Percentiles rank a stretch among this genome's conserved stretches.
phyloP scores from a whole-genome alignment of 768 basidiomycete genomes.

The Mycena indigotica region DNA sequence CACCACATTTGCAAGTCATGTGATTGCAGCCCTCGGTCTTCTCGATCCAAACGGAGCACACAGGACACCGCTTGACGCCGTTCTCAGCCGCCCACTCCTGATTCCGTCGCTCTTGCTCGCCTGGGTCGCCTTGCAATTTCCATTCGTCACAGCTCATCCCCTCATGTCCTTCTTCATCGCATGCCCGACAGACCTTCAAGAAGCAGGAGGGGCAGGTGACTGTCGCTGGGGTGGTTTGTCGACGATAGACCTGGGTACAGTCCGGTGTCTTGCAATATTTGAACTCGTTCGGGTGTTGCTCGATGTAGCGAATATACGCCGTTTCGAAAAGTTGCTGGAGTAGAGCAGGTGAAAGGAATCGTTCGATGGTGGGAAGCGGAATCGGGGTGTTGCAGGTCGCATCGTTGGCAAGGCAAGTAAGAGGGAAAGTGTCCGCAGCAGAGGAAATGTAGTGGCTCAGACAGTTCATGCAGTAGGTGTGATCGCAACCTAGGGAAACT shows the following conservation, averaged over 20 bases:
- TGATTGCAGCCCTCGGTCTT: constrained; percentile 60
- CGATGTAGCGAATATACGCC: constrained; percentile 18
- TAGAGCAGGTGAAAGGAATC: constrained; percentile 9
- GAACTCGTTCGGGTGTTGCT: constrained; percentile 20
- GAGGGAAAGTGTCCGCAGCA: constrained; percentile 22
- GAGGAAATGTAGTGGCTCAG: constrained; percentile 29
- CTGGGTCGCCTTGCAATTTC: constrained; percentile 34
- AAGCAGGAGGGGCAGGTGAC: constrained; percentile 59
- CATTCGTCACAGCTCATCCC: constrained; percentile 52
- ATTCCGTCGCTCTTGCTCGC: constrained; percentile 44
- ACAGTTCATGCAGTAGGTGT: constrained; percentile 33
- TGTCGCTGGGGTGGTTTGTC: constrained; percentile 13
- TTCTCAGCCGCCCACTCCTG: constrained; percentile 40
- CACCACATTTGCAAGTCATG: constrained; percentile 51
- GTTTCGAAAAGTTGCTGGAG: constrained; percentile 19
- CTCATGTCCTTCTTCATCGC: constrained; percentile 52
- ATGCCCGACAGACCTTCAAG: constrained; percentile 47
- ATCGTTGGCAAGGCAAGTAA: constrained; percentile 22
- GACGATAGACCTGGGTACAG: constrained; percentile 21
- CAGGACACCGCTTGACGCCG: constrained; percentile 50
- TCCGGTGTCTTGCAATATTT: constrained; percentile 25
- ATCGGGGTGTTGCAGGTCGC: constrained; percentile 21
- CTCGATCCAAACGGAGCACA: constrained; percentile 47
- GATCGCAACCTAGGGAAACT: constrained; percentile 29
- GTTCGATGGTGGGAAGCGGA: constrained; percentile 18